Evolutionary conservation across 139 green algal genomes (phyloP).

Genomic region (Astrephomene gubernaculifera): DNA sequence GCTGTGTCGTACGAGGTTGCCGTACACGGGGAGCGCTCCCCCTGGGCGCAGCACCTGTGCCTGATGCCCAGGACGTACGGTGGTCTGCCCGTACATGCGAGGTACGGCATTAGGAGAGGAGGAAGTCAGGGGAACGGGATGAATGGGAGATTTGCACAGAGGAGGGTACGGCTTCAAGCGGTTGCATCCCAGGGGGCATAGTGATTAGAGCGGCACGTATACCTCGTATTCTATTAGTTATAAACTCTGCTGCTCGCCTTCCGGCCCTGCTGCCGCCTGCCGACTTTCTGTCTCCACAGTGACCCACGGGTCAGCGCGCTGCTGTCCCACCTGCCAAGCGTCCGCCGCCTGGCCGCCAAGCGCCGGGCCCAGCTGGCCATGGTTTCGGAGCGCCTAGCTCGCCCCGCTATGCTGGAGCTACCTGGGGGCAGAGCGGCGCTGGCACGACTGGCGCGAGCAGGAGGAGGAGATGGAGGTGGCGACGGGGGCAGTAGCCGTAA

Average conservation of each 20-base stretch:
- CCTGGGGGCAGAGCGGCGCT: background rate
- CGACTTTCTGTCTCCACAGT: background rate
- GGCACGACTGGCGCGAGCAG: background rate
- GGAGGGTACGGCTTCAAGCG: too few relatives aligned
- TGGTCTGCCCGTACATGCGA: constrained; percentile 23
- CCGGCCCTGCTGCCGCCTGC: background rate
- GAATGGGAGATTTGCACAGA: too few relatives aligned
- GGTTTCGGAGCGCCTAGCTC: background rate
- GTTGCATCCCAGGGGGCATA: too few relatives aligned
- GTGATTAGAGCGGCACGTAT: too few relatives aligned
- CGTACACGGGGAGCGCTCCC: constrained; percentile 12
- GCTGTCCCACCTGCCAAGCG: background rate
- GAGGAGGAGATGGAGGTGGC: too few relatives aligned
- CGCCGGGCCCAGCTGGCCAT: constrained; percentile 20
- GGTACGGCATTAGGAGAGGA: too few relatives aligned
- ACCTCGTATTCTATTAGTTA: too few relatives aligned
- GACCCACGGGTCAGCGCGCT: background rate
- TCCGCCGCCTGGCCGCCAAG: constrained; percentile 35
- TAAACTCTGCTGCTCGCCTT: background rate
- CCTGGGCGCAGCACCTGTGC: constrained; percentile 29
- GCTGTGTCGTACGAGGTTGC: constrained; percentile 38
- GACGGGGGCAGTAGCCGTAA: too few relatives aligned
- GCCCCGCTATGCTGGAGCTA: background rate
- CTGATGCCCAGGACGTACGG: background rate
- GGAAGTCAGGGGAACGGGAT: too few relatives aligned